A percentile compares a stretch with the other conserved stretches of the same genome.
These are phyloP conservation scores for Brassica rapa DNA, from an alignment of 345 rosid species.

Conservation along the genomic window DNA sequence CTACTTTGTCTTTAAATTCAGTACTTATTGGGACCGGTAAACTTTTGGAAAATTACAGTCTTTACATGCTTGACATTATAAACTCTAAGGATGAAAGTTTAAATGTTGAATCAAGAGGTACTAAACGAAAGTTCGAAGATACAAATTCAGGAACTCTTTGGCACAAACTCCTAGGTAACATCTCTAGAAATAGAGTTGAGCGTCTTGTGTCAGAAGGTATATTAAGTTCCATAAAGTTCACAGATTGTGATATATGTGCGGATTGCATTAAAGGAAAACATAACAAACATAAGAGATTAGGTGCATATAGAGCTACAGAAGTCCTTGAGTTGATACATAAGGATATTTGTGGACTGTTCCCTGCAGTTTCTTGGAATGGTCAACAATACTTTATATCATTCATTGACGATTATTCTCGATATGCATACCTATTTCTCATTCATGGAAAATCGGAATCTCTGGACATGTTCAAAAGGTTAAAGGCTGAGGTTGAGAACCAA, in stretches of 20 bases:
- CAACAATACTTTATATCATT: conserved; percentile 5
- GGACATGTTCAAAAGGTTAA: not conserved
- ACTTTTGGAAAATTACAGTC: not conserved
- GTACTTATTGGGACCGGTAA: not conserved
- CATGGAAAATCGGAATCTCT: not conserved
- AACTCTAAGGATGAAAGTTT: not conserved
- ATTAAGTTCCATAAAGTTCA: not conserved
- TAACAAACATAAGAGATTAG: not conserved
- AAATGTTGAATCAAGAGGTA: not conserved
- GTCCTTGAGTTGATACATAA: conserved; percentile 13
- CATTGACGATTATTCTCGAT: not conserved
- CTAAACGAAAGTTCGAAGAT: not conserved
- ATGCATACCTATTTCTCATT: not conserved
- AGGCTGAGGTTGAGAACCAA: not conserved
- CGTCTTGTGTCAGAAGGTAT: not conserved
- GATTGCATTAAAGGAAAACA: conserved; percentile 14
- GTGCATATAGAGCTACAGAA: not conserved
- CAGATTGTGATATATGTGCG: not conserved
- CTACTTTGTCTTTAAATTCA: not conserved
- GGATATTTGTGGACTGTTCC: not conserved
- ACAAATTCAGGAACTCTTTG: not conserved
- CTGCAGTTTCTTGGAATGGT: not conserved
- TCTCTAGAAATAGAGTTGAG: not conserved
- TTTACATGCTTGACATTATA: conserved; percentile 3
- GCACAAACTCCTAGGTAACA: conserved; percentile 4